Evolutionary conservation across 768 basidiomycete genomes (phyloP), one percentile per base, ranked within the genome.

Genomic region (Collybia mongolica): DNA sequence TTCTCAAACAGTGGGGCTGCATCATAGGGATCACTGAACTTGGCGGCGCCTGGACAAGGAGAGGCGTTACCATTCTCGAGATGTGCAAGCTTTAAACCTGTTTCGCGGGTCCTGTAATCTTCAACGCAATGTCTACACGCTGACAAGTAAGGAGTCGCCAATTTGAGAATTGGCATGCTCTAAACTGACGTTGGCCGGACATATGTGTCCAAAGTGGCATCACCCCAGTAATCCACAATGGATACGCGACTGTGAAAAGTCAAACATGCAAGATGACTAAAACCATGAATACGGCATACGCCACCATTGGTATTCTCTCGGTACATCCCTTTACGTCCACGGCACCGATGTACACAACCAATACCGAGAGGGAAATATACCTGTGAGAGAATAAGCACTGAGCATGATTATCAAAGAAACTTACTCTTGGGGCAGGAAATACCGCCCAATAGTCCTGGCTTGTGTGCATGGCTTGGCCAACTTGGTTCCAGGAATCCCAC

Each of bases 131-230:
- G 75, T 5, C 81, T 82, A 52, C n/a, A 32, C 19, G 43, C 37
- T 11, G 17, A 14, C n/a, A 5, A 42, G 39, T 46, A 17, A 55
- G 23, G 4, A 2, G 19, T n/a, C n/a, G n/a, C n/a, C n/a, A 43
- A 28, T 32, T 3, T 32, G 14, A 32, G 32, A 14, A 9, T 32
- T 6, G 11, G 32, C 7, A 18, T 29, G 15, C 7, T 22, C n/a
- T 19, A 40, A 26, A 65, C 76, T 61, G 55, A 82, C 80, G 77
- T 80, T 39, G 81, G 81, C 17, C 67, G 74, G 41, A 83, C 80
- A 59, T 68, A 75, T 32, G 75, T 76, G 56, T 82, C 80, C 41
- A 77, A 61, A 19, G 82, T 47, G 7, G 69, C 55, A 23, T 64
- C 51, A 15, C 80, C 80, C 54, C 69, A 64, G 54, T 77, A 80